These are phyloP conservation scores for Solanum appendiculatum DNA, from an alignment of 257 asterid species.

Conservation along the genomic window DNA sequence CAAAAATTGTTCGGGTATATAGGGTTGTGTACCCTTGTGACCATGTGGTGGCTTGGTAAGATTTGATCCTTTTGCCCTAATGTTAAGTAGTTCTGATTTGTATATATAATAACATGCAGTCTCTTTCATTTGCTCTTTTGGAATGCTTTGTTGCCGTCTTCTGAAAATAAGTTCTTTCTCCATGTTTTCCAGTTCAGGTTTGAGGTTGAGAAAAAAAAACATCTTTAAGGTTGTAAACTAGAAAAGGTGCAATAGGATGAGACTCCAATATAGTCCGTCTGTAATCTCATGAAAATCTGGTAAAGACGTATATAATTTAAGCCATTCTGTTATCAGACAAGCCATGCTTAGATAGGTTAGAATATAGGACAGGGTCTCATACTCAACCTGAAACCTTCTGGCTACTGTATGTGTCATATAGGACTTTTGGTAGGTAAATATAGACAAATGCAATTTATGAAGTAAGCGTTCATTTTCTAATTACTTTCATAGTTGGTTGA, in stretches of 20 bases:
- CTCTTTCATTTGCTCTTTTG: background rate
- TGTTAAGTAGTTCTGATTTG: background rate
- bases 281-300: background rate
- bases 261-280: background rate
- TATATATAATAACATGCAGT: background rate
- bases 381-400: background rate
- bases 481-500: background rate
- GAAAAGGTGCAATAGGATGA: background rate
- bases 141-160: background rate
- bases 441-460: background rate
- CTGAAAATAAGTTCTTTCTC: background rate
- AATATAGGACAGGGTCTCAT: background rate
- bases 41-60: constrained; percentile 99
- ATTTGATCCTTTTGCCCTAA: background rate
- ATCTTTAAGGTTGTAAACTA: background rate
- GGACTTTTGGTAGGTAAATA: background rate
- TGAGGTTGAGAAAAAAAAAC: background rate
- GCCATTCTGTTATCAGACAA: background rate
- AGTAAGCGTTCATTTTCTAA: background rate
- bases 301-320: background rate
- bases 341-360: background rate
- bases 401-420: background rate
- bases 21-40: constrained; percentile 79
- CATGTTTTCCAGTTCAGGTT: background rate
- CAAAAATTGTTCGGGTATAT: constrained; percentile 92